Conservation (phyloP, 352 stramenopile genomes). For the Phytopythium montanum region DNA sequence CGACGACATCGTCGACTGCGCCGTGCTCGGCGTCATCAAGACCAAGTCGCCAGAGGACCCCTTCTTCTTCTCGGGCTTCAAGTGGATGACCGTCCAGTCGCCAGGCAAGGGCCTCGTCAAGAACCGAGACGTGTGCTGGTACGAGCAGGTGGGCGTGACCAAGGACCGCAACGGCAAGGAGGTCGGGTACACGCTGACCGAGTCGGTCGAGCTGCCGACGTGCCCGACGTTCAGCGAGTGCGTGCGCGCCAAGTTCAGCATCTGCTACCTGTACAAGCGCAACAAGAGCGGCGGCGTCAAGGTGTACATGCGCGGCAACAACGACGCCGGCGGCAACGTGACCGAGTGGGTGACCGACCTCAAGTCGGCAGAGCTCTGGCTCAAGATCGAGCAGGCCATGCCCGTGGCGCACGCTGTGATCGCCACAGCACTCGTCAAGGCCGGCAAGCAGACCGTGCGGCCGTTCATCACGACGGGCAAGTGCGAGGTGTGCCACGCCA, state of each 20-base stretch:
- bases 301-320: constrained; percentile 76
- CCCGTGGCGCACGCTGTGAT: constrained; percentile 46
- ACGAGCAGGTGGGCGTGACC: constrained; percentile 62
- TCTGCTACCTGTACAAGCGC: constrained; percentile 71
- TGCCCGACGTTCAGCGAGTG: constrained; percentile 65
- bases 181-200: constrained; percentile 73
- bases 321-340: constrained; percentile 64
- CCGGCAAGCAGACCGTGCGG: constrained; percentile 28
- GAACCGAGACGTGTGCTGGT: constrained; percentile 79
- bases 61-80: constrained; percentile 78
- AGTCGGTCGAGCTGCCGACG: constrained; percentile 67
- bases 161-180: constrained; percentile 71
- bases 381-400: constrained; percentile 55
- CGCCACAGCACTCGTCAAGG: constrained; percentile 52
- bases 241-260: constrained; percentile 63
- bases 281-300: constrained; percentile 75
- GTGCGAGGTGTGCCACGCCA: constrained; percentile 62
- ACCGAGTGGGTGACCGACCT: constrained; percentile 67
- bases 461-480: constrained; percentile 31
- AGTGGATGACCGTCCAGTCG: constrained; percentile 77
- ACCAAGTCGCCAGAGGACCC: constrained; percentile 37
- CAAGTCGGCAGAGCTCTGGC: constrained; percentile 73
- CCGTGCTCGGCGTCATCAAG: constrained; percentile 63
- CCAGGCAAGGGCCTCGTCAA: constrained; percentile 69
- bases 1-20: constrained; percentile 74